A percentile compares a stretch with the other conserved stretches of the same genome.
These are phyloP conservation scores for Euphorbia corollata DNA, from an alignment of 441 rosid species.

Conservation along the genomic window DNA sequence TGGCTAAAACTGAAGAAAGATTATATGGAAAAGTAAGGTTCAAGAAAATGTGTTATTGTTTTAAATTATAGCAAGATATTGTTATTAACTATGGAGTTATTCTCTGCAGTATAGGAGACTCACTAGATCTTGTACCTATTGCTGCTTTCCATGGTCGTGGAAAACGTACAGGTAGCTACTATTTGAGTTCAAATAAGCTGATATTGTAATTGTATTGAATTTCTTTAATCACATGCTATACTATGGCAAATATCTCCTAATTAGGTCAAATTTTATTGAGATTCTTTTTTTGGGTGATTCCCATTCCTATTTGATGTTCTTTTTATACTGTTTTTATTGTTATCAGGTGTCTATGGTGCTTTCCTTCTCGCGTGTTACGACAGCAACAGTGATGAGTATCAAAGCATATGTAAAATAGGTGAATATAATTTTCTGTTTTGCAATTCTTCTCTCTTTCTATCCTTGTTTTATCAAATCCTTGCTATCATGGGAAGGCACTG, in stretches of 20 bases:
- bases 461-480: constrained; percentile 8
- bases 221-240: neutral
- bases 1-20: constrained; percentile 96
- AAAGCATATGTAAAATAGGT: constrained; percentile 93
- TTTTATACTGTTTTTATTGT: constrained; percentile 16
- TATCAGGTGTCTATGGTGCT: constrained; percentile 75
- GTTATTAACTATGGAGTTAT: constrained; percentile 4
- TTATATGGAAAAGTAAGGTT: constrained; percentile 70
- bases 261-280: too few relatives aligned
- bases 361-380: constrained; percentile 92
- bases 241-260: too few relatives aligned
- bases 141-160: constrained; percentile 95
- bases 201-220: neutral
- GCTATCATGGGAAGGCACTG: constrained; percentile 51
- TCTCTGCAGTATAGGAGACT: constrained; percentile 77
- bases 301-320: constrained; percentile 19
- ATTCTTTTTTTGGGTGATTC: constrained; percentile 4
- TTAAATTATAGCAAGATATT: neutral
- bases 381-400: constrained; percentile 61
- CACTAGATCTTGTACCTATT: constrained; percentile 87
- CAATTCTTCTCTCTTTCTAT: neutral
- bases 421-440: constrained; percentile 24
- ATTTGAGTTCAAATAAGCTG: constrained; percentile 16
- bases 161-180: constrained; percentile 65
- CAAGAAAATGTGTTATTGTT: neutral